Evolutionary conservation across 768 basidiomycete genomes (phyloP).

Genomic region (Hypsizygus marmoreus): DNA sequence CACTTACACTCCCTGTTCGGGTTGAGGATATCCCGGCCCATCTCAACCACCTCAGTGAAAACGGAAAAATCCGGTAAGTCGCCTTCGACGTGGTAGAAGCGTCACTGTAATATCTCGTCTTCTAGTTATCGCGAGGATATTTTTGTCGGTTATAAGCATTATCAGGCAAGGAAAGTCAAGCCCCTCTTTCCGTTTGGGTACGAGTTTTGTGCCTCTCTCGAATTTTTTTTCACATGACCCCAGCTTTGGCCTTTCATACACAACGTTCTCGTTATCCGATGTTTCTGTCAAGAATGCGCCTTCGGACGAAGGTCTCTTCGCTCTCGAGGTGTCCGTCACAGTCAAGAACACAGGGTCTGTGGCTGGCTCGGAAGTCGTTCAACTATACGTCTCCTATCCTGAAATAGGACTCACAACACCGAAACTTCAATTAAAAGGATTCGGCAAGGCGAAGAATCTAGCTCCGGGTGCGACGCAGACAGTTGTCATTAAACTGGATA

Average conservation of each 20-base stretch:
- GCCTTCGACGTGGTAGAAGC: not conserved
- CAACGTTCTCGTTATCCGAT: constrained; percentile 59
- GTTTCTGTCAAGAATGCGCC: constrained; percentile 37
- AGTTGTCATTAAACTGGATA: constrained; percentile 55
- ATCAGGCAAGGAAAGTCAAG: constrained; percentile 51
- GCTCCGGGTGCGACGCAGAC: constrained; percentile 42
- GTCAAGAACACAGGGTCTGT: constrained; percentile 58
- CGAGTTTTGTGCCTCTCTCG: not conserved
- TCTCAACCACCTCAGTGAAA: constrained; percentile 57
- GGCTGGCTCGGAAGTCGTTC: constrained; percentile 63
- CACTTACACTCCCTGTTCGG: constrained; percentile 59
- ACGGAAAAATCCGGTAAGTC: constrained; percentile 50
- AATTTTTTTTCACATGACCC: constrained; percentile 1
- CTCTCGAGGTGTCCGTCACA: constrained; percentile 42
- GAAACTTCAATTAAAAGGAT: constrained; percentile 63
- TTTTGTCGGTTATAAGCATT: constrained; percentile 73
- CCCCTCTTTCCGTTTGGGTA: constrained; percentile 73
- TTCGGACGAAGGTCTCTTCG: constrained; percentile 27
- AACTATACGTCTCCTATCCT: constrained; percentile 62
- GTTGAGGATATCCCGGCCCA: constrained; percentile 66
- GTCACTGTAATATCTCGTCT: not conserved
- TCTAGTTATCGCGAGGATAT: constrained; percentile 58
- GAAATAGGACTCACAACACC: constrained; percentile 56
- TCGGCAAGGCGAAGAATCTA: constrained; percentile 57
- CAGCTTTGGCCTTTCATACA: constrained; percentile 77